Evolutionary conservation across 495 filamentous ascomycete genomes (phyloP).

Genomic region (Penicillium lividum): DNA sequence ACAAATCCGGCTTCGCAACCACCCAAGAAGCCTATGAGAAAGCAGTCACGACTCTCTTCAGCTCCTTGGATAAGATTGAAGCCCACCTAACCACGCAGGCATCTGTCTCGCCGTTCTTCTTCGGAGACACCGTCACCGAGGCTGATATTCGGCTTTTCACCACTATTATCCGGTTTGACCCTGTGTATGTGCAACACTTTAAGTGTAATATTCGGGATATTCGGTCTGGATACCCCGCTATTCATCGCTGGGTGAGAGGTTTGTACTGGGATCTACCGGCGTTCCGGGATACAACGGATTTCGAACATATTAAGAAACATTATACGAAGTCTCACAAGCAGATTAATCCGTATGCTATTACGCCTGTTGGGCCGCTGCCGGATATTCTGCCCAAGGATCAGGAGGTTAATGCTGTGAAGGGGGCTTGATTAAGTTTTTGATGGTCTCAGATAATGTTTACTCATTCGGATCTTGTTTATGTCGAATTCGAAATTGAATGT

Average conservation of each 20-base stretch:
- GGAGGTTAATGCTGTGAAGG: slow-evolving; percentile 58
- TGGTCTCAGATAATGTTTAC: background rate
- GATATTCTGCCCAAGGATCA: slow-evolving; percentile 61
- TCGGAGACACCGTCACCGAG: slow-evolving; percentile 72
- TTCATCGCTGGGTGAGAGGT: slow-evolving; percentile 66
- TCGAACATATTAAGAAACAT: slow-evolving; percentile 72
- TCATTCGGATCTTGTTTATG: no score
- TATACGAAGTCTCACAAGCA: slow-evolving; percentile 71
- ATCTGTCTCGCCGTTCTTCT: slow-evolving; percentile 59
- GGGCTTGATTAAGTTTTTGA: slow-evolving; percentile 13
- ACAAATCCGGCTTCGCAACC: slow-evolving; percentile 72
- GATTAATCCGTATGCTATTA: slow-evolving; percentile 65
- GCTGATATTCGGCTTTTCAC: slow-evolving; percentile 80
- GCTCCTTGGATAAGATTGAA: slow-evolving; percentile 71
- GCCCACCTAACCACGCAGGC: slow-evolving; percentile 55
- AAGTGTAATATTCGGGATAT: slow-evolving; percentile 90
- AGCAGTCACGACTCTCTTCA: slow-evolving; percentile 66
- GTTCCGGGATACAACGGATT: slow-evolving; percentile 64
- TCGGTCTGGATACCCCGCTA: slow-evolving; percentile 67
- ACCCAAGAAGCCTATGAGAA: slow-evolving; percentile 78
- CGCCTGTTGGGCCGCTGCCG: slow-evolving; percentile 64
- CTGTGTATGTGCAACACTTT: slow-evolving; percentile 91
- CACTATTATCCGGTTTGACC: slow-evolving; percentile 83
- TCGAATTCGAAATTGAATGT: background rate
- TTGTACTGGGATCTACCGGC: slow-evolving; percentile 69